Base-by-base conservation (phyloP, 768 basidiomycete genomes). In the Tulasnella sp. region DNA sequence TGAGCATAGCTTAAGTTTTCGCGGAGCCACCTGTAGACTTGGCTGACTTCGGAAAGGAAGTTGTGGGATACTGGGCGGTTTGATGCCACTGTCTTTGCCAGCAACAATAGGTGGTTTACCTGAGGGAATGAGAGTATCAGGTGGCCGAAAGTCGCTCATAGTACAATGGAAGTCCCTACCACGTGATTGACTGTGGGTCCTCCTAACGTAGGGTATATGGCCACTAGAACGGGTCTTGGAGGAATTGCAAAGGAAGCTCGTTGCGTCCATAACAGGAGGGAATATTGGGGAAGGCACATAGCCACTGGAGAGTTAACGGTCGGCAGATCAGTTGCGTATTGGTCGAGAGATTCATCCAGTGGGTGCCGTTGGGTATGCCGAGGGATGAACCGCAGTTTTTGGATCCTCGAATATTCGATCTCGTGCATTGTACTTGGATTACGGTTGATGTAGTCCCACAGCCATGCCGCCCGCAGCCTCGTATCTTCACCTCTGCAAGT, bases 181-280 rank as follows among this genome's bases (percentile, higher is more conserved):
- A 77, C 76, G 18, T 77, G 44, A 19, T 77, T n/a, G 44, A 77
- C 46, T 19, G 76, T 56, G 5, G 76, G 76, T 19, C n/a, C 4
- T 42, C 52, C 39, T 34, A 77, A 36, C 6, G 0, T 5, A 34
- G 48, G 48, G 16, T 56, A 46, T n/a, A 77, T 68, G 36, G 34
- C 39, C 21, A 19, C 31, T 16, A 77, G n/a, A 52, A 56, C 40
- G 27, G 40, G 27, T 36, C n/a, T 34, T n/a, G 76, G 39, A 36
- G 46, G n/a, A 8, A 4, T 40, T 9, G 31, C 58, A 31, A 77
- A 77, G 12, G 44, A 52, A 38, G 76, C 76, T 18, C 76, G 52
- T 40, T 77, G 76, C 58, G 76, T 77, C 76, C 76, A 77, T 19
- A 68, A 42, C 27, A 77, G 36, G 56, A 52, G 46, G 24, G 34